Evolutionary conservation across 352 stramenopile species (phyloP).

Genomic region (Blastocystis sp.): DNA sequence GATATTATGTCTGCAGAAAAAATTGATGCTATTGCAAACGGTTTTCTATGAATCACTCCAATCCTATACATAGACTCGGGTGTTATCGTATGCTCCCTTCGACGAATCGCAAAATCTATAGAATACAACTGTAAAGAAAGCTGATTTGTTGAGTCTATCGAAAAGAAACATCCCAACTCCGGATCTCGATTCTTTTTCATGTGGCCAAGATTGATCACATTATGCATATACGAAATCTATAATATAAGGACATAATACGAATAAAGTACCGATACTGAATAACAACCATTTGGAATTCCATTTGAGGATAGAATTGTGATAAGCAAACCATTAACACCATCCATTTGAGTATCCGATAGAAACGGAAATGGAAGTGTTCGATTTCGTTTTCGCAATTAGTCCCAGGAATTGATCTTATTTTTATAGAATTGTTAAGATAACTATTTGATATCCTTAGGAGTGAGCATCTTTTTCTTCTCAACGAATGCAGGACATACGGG

Average conservation of each 20-base stretch:
- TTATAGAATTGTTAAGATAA: too few relatives aligned
- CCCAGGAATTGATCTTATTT: too few relatives aligned
- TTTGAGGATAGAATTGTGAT: background rate
- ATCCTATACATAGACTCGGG: background rate
- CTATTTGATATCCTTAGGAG: too few relatives aligned
- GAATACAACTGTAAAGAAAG: background rate
- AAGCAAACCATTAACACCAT: background rate
- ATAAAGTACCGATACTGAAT: background rate
- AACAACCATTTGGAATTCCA: constrained; percentile 22
- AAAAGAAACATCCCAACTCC: background rate
- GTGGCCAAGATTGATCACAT: background rate
- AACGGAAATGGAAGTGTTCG: too few relatives aligned
- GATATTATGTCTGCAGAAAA: background rate
- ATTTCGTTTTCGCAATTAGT: too few relatives aligned
- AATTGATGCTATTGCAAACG: background rate
- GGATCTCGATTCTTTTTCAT: constrained; percentile 17
- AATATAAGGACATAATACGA: background rate
- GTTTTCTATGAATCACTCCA: background rate
- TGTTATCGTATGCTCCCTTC: background rate
- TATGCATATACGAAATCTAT: constrained; percentile 12
- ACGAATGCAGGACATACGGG: background rate
- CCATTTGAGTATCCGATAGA: too few relatives aligned
- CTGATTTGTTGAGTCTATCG: background rate
- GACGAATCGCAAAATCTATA: background rate
- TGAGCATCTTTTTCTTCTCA: too few relatives aligned